Evolutionary conservation across 176 grass and related monocot species (phyloP).

Genomic region (Eleusine indica): DNA sequence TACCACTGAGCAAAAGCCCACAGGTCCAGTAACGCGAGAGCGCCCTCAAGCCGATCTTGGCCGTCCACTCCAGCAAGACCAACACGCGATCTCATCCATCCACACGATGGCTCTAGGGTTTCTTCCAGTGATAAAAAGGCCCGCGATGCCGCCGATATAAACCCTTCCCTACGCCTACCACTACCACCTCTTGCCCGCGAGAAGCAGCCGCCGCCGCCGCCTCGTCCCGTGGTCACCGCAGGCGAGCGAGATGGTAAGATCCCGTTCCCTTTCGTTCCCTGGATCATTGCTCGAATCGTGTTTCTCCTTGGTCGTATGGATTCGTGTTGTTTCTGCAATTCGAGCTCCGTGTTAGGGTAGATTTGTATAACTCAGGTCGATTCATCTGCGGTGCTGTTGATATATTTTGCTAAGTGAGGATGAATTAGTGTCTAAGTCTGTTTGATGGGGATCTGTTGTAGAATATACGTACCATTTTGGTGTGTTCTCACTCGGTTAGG

Average conservation of each 20-base stretch:
- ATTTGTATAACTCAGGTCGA: background rate
- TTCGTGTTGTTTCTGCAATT: background rate
- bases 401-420: background rate
- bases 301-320: background rate
- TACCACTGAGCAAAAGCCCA: background rate
- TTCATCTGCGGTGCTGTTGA: background rate
- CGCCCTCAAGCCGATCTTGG: conserved; percentile 12
- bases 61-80: conserved; percentile 16
- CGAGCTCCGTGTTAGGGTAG: background rate
- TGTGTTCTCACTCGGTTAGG: background rate
- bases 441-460: background rate
- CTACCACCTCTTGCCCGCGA: conserved; percentile 18
- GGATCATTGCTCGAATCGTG: background rate
- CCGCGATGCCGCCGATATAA: conserved; percentile 37
- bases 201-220: conserved; percentile 11
- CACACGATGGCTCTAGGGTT: conserved; percentile 43
- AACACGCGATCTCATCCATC: background rate
- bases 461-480: background rate
- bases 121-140: conserved; percentile 30
- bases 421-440: background rate
- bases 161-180: background rate
- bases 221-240: background rate
- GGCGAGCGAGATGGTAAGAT: conserved; percentile 56
- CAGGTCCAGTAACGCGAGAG: background rate
- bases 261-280: background rate